Evolutionary conservation across 176 grass and related monocot genomes (phyloP).

Genomic region (Guadua angustifolia): DNA sequence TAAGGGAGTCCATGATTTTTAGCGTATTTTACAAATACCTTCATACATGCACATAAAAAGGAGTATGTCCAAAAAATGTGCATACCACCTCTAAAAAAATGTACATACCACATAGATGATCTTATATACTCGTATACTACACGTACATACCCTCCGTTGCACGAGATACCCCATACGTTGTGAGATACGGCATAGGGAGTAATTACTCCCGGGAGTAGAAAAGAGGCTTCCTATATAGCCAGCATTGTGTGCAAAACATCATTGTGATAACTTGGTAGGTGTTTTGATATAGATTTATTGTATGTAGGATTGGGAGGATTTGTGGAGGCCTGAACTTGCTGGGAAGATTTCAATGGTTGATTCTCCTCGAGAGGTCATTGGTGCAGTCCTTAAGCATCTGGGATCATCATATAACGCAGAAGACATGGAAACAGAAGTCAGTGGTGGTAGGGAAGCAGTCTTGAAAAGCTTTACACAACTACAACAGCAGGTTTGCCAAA

Average conservation of each 20-base stretch:
- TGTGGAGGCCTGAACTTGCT: constrained; percentile 87
- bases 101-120: too few species aligned
- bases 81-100: too few species aligned
- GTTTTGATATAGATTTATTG: constrained; percentile 14
- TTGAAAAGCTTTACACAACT: constrained; percentile 61
- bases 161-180: too few species aligned
- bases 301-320: constrained; percentile 84
- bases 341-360: constrained; percentile 92
- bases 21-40: too few species aligned
- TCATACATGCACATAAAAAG: too few species aligned
- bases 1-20: too few species aligned
- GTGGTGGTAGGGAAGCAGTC: constrained; percentile 75
- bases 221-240: too few species aligned
- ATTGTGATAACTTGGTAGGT: background rate
- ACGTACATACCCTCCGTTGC: too few species aligned
- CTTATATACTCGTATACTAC: too few species aligned
- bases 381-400: constrained; percentile 82
- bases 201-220: too few species aligned
- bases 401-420: constrained; percentile 80
- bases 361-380: constrained; percentile 91
- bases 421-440: constrained; percentile 70
- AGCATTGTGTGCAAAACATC: background rate
- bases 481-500: constrained; percentile 71
- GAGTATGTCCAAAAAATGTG: too few species aligned
- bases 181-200: too few species aligned